phyloP scores from a whole-genome alignment of 2,329 filamentous ascomycete genomes.

The Botrytis squamosa region DNA sequence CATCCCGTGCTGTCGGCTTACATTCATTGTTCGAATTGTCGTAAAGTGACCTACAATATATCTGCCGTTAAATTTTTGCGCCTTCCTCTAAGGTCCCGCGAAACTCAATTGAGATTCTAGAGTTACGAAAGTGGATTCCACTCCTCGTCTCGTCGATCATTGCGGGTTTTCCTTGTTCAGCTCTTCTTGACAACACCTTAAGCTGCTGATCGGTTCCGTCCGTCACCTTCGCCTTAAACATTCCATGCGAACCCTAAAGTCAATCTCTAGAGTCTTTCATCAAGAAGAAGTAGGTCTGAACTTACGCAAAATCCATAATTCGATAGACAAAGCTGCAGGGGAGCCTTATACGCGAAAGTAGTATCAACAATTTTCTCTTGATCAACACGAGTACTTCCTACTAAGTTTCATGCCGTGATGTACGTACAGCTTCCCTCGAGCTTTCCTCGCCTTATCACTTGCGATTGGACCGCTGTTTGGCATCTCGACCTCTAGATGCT shows the following conservation, averaged over 20 bases:
- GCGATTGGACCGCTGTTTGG: neutral
- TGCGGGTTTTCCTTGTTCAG: neutral
- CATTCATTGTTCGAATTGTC: neutral
- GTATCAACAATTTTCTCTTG: neutral
- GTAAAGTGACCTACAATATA: neutral
- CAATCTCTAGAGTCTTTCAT: neutral
- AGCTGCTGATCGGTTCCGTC: neutral
- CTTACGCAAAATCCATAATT: neutral
- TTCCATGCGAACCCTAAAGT: neutral
- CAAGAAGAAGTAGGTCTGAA: neutral
- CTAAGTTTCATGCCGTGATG: neutral
- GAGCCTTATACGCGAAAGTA: neutral
- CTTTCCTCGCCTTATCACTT: neutral
- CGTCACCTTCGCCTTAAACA: neutral
- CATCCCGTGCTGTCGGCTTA: neutral
- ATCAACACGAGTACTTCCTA: neutral
- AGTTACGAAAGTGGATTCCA: neutral
- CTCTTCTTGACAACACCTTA: neutral
- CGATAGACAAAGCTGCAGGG: neutral
- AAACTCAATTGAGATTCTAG: neutral
- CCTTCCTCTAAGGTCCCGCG: neutral
- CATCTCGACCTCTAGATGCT: neutral
- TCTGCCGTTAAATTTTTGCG: neutral
- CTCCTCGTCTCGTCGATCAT: neutral
- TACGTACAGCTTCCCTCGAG: neutral